Evolutionary conservation across 1,139 yeast species (phyloP), one percentile per base, ranked within the genome.

Genomic region (Geotrichum histeridarum): DNA sequence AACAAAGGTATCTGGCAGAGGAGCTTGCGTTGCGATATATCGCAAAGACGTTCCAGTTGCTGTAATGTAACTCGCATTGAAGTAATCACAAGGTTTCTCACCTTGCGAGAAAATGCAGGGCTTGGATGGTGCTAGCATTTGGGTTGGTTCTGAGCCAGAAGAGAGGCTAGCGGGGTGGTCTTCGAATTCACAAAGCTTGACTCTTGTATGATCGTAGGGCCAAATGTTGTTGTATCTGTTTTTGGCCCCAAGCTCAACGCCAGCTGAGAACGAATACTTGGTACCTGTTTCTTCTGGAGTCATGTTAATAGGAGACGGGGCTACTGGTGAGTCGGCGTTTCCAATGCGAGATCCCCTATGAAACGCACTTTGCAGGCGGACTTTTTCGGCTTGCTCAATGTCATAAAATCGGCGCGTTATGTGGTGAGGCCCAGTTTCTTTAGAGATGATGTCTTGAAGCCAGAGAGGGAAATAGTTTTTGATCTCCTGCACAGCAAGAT

Each of bases 11-110:
- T 83, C 80, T 1, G 83, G 81, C 42, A 88, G 69, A 1, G 96
- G 96, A 0, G 94, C 96, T 62, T 88, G 96, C 0, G 95, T 84
- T 0, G 95, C 96, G 60, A 88, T 84, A 65, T 84, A 86, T 51
- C 77, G 72, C 41, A 68, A 67, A 50, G 62, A 61, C 33, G 65
- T 75, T 61, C 58, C 59, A n/a, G 54, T 63, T 51, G 63, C 70
- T 2, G 69, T 61, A 27, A 83, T 69, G 63, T 79, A 80, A 59
- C 81, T 80, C 1, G 89, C 90, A 65, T 84, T 84, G 63, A 84
- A 79, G 63, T 84, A 81, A 60, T 80, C 82, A 56, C 64, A 60
- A 2, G 60, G 39, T 12, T 32, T 42, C 12, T 43, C 42, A 8
- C 39, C 11, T 2, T 38, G 12, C 12, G 32, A 22, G 1, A 4